These are phyloP conservation scores for Eutrema yunnanense DNA, from an alignment of 345 rosid genomes.

Conservation along the genomic window DNA sequence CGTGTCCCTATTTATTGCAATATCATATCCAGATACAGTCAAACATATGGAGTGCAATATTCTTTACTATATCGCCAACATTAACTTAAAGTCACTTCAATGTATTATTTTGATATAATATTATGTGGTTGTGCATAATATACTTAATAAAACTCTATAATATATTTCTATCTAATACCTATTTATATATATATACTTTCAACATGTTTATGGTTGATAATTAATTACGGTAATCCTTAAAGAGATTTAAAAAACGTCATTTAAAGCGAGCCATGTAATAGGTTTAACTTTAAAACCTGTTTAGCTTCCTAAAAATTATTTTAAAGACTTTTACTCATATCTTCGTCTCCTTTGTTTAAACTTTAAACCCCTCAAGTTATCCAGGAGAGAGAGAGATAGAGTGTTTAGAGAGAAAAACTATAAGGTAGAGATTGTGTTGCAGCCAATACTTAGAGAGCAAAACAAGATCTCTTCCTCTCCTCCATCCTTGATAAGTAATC, in stretches of 20 bases:
- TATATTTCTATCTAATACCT: too few species aligned
- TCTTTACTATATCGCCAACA: not conserved
- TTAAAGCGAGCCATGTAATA: constrained; percentile 27
- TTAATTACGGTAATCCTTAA: not conserved
- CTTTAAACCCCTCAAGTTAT: constrained; percentile 25
- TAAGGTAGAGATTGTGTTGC: constrained; percentile 17
- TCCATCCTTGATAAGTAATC: constrained; percentile 16
- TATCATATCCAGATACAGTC: constrained; percentile 7
- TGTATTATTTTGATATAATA: constrained; percentile 1
- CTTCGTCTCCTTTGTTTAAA: constrained; percentile 28
- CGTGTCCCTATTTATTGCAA: constrained; percentile 49
- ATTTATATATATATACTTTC: not conserved
- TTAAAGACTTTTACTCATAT: constrained; percentile 21
- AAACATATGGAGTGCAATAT: not conserved
- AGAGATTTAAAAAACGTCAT: not conserved
- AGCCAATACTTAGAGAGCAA: constrained; percentile 3
- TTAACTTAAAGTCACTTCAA: constrained; percentile 15
- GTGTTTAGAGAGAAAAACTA: constrained; percentile 11
- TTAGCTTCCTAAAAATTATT: constrained; percentile 34
- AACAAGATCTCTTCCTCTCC: constrained; percentile 14
- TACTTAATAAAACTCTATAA: not conserved
- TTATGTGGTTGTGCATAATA: not conserved
- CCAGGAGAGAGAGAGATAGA: not conserved
- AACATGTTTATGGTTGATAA: not conserved
- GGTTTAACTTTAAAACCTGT: constrained; percentile 23